Evolutionary conservation across 495 filamentous ascomycete species (phyloP), one percentile per base, ranked within the genome.

Genomic region (Endocarpon pusillum): DNA sequence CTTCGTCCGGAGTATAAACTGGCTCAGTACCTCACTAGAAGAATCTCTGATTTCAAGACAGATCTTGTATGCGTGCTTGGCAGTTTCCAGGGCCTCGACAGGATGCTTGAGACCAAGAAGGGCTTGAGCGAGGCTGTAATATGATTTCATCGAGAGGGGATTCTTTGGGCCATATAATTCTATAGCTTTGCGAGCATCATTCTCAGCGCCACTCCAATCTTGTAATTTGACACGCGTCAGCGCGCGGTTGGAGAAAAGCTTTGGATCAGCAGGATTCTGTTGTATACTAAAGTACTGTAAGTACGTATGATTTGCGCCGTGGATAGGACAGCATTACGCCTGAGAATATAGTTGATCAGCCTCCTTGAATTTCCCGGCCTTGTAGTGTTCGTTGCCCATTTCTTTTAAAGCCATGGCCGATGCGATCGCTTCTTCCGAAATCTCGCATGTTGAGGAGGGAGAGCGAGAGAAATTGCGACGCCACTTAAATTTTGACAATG

Each of bases 331-430:
- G 19, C 5, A 12, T 53, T 62, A 85, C 81, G 87, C 87, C 63
- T 89, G 75, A 8, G 81, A 82, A 56, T 86, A 96, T 35, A 71
- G 58, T 15, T 69, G 66, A 43, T 93, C 85, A 20, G 87, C 87
- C 19, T 61, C 66, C 16, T 47, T 55, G 50, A 67, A 94, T 44
- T 94, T 76, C 42, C 73, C 74, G 6, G 55, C 49, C 44, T 73
- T 68, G 55, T 71, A 85, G 51, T 68, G 63, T 32, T 51, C 39
- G 32, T 64, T 61, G 32, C 54, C 61, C 40, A 57, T 59, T 27
- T 57, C 45, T 41, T 62, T 64, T 14, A 64, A 47, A 29, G 54
- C 56, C 33, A 55, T 51, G 3, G 59, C 53, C 56, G 28, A 17
- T 25, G n/a, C n/a, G n/a, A n/a, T n/a, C n/a, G n/a, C n/a, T n/a